Evolutionary conservation across 2,329 filamentous ascomycete species (phyloP).

Genomic region (Ophiosphaerella herpotricha): DNA sequence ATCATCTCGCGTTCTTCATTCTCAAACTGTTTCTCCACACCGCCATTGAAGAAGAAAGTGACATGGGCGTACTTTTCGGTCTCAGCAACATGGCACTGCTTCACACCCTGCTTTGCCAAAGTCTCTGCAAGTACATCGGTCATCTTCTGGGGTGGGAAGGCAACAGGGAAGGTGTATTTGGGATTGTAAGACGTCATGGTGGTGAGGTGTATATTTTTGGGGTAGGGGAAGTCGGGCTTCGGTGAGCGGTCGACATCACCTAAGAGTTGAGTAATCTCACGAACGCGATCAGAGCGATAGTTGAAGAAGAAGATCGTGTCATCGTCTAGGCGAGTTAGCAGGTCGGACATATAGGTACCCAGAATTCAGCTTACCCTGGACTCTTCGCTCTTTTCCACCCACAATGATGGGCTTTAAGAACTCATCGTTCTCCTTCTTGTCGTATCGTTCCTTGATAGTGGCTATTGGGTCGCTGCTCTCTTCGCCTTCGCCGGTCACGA

Average conservation of each 20-base stretch:
- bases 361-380: slow-evolving; percentile 66
- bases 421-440: slow-evolving; percentile 88
- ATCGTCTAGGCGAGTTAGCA: slow-evolving; percentile 63
- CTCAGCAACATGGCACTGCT: slow-evolving; percentile 96
- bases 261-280: slow-evolving; percentile 92
- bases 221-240: slow-evolving; percentile 88
- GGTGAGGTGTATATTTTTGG: slow-evolving; percentile 82
- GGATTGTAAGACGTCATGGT: slow-evolving; percentile 99
- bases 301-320: slow-evolving; percentile 99
- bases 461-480: slow-evolving; percentile 81
- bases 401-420: slow-evolving; percentile 98
- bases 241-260: slow-evolving; percentile 92
- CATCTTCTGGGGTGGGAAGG: slow-evolving; percentile 95
- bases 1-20: slow-evolving; percentile 93
- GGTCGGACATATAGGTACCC: slow-evolving; percentile 34
- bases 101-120: slow-evolving; percentile 83
- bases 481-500: slow-evolving; percentile 87
- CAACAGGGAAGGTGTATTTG: slow-evolving; percentile 88
- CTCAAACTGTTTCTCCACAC: slow-evolving; percentile 93
- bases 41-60: slow-evolving; percentile 99
- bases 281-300: slow-evolving; percentile 97
- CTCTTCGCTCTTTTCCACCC: slow-evolving; percentile 80
- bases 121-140: slow-evolving; percentile 98
- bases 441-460: slow-evolving; percentile 86
- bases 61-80: slow-evolving; percentile 99